phyloP scores from a whole-genome alignment of 305 asterid species.

The Fraxinus greggii region DNA sequence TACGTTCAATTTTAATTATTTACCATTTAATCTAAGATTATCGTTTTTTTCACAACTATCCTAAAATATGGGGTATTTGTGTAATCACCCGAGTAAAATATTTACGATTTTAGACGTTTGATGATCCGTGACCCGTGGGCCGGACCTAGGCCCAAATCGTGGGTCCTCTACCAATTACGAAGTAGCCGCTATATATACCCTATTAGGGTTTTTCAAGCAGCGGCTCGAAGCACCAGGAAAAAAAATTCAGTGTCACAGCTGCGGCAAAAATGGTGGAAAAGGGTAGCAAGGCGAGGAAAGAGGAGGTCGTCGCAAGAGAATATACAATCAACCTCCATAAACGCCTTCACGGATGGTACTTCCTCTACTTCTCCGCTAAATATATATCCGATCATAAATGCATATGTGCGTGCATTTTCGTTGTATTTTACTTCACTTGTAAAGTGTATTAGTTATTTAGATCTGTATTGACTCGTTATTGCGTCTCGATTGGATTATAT shows the following conservation, averaged over 20 bases:
- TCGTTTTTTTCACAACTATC: too few species aligned
- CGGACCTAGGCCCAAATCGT: background rate
- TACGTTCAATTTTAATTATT: too few species aligned
- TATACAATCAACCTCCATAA: constrained; percentile 31
- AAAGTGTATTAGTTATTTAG: background rate
- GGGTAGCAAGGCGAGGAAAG: constrained; percentile 24
- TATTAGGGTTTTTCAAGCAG: constrained; percentile 31
- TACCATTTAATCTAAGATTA: too few species aligned
- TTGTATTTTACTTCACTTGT: background rate
- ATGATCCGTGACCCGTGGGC: background rate
- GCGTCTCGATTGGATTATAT: background rate
- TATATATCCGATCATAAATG: too few species aligned
- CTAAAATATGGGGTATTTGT: too few species aligned
- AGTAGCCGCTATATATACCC: background rate
- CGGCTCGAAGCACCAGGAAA: background rate
- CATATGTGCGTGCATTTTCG: background rate
- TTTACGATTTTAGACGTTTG: background rate
- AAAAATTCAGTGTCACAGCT: background rate
- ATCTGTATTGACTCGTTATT: background rate
- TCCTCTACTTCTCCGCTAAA: background rate
- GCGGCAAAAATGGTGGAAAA: constrained; percentile 22
- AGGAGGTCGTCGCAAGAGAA: constrained; percentile 27
- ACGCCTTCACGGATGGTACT: constrained; percentile 29
- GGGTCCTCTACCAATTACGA: background rate
- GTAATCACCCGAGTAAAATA: too few species aligned